A percentile compares a stretch with the other conserved stretches of the same genome.
Evolutionary conservation across 2,329 filamentous ascomycete genomes (phyloP).

Genomic region (Botrytis hyacinthi): DNA sequence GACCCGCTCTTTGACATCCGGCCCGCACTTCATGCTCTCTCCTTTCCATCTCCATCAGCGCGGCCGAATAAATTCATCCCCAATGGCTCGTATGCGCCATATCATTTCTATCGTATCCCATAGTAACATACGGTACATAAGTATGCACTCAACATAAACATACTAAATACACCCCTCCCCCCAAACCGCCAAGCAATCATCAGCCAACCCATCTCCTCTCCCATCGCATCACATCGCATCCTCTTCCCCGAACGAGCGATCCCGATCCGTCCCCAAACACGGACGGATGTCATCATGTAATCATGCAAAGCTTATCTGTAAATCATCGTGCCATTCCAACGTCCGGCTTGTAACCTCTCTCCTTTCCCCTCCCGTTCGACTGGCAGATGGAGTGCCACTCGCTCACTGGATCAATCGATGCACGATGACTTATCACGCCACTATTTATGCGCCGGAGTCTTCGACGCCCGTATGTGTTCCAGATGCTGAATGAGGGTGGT

Average conservation of each 20-base stretch:
- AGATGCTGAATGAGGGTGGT: background rate
- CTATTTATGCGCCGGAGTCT: background rate
- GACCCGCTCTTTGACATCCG: background rate
- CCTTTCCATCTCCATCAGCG: background rate
- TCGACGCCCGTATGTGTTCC: background rate
- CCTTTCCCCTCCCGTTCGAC: background rate
- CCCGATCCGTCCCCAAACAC: background rate
- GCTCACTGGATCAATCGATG: background rate
- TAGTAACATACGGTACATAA: background rate
- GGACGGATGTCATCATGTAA: background rate
- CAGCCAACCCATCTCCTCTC: background rate
- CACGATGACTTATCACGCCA: background rate
- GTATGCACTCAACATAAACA: background rate
- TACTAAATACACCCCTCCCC: background rate
- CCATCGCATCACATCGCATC: background rate
- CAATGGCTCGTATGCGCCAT: background rate
- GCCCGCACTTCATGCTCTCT: background rate
- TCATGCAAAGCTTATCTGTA: background rate
- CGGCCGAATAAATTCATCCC: background rate
- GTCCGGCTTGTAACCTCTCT: background rate
- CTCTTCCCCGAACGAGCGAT: background rate
- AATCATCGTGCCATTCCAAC: background rate
- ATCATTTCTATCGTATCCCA: background rate
- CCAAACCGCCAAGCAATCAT: background rate
- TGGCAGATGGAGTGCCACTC: background rate